Base-by-base conservation (phyloP, 2,329 filamentous ascomycete species). In the Fusarium decemcellulare region DNA sequence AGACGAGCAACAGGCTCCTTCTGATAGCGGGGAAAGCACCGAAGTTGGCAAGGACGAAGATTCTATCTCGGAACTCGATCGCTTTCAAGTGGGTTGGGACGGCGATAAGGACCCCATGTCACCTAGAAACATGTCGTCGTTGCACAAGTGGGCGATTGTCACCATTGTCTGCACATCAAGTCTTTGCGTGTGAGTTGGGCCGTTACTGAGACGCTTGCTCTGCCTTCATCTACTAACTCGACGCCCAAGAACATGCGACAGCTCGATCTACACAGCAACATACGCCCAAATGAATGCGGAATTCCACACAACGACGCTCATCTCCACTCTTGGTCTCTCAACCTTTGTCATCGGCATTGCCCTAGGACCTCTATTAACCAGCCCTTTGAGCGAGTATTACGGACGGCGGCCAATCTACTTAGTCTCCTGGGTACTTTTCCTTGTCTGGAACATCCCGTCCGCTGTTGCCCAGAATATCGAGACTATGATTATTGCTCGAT, bases 361-460 rank as follows among this genome's bases (percentile, higher is more conserved):
- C 3, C 72, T 88, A 51, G 88, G 88, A 0, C 89, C 89, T 0
- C 82, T 90, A 39, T 80, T 91, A 36, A 77, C 88, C 63, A 86
- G 85, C 16, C 89, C 89, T 0, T 74, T 91, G 47, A 90, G 87
- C 59, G 89, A 91, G 78, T 95, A 71, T 29, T 95, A 93, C 76
- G 93, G 93, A 16, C 87, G 93, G 12, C 83, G 93, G 48, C 91
- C 90, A 7, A 92, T 96, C 64, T 96, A 95, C 75, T 84, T 96
- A 23, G 79, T 83, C 11, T 92, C 92, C 0, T 94, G 93, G 76
- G 75, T 83, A 1, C 86, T 92, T 69, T 96, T 94, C 76, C 73
- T 93, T 27, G 87, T 95, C 56, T 95, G 91, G 89, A 80, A 94
- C 29, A 89, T 96, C 42, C 93, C 93, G 0, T 92, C 90, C 58